These are phyloP conservation scores for Heterobasidion occidentale DNA, from an alignment of 1,284 basidiomycete genomes.

Conservation along the genomic window DNA sequence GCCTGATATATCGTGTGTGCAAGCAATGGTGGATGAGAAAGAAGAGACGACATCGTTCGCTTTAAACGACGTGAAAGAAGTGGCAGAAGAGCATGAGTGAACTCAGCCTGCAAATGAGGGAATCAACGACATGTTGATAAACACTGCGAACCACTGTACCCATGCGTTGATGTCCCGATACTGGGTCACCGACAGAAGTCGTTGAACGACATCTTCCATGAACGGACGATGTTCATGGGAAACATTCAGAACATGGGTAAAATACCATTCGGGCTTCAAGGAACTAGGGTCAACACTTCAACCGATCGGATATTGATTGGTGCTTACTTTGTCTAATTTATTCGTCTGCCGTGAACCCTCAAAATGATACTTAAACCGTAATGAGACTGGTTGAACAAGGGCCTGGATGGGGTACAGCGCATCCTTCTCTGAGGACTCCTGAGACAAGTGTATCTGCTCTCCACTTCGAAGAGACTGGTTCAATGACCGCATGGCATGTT, in stretches of 20 bases:
- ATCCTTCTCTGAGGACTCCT: constrained; percentile 26
- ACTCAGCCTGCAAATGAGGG: constrained; percentile 56
- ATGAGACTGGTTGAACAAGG: constrained; percentile 76
- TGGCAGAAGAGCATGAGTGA: constrained; percentile 65
- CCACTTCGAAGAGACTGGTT: constrained; percentile 28
- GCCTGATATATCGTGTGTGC: constrained; percentile 96
- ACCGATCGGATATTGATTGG: not conserved
- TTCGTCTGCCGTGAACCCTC: constrained; percentile 85
- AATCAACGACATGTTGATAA: constrained; percentile 1
- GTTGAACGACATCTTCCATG: constrained; percentile 71
- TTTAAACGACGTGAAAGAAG: constrained; percentile 66
- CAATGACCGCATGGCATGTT: not conserved
- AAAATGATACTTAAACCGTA: constrained; percentile 96
- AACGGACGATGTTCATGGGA: constrained; percentile 77
- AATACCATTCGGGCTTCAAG: constrained; percentile 90
- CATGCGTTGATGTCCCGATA: constrained; percentile 65
- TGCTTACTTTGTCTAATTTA: constrained; percentile 80
- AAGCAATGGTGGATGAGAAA: constrained; percentile 76
- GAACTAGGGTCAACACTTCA: not conserved
- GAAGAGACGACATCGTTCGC: constrained; percentile 66
- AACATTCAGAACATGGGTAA: constrained; percentile 83
- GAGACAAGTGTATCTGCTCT: constrained; percentile 31
- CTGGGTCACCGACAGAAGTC: constrained; percentile 55
- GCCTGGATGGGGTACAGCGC: constrained; percentile 75
- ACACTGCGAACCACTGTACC: constrained; percentile 32